These are phyloP conservation scores for Hysterium pulicare DNA, from an alignment of 2,329 filamentous ascomycete species.

Conservation along the genomic window DNA sequence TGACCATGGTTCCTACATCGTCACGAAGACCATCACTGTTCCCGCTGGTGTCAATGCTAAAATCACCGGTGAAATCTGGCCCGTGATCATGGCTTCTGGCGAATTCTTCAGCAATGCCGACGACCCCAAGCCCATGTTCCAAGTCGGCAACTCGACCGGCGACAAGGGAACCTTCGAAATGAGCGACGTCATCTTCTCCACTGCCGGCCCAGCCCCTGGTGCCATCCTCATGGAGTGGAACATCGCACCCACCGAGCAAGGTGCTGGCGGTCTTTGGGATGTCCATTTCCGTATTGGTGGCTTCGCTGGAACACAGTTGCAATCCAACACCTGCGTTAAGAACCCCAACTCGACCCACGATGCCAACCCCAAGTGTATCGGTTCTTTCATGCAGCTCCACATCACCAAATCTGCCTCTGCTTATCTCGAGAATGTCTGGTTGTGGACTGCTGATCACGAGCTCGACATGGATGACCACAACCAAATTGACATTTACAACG, in stretches of 20 bases:
- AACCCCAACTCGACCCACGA: conserved; percentile 61
- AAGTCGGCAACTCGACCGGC: conserved; percentile 69
- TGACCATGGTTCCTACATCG: conserved; percentile 61
- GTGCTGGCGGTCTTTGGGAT: conserved; percentile 83
- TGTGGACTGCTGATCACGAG: conserved; percentile 88
- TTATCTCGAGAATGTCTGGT: conserved; percentile 87
- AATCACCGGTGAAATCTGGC: conserved; percentile 90
- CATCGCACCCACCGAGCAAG: conserved; percentile 63
- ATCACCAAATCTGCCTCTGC: conserved; percentile 56
- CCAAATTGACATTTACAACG: conserved; percentile 83
- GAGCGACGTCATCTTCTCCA: conserved; percentile 81
- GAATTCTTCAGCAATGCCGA: conserved; percentile 67
- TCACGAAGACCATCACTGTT: conserved; percentile 58
- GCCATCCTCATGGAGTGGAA: conserved; percentile 94
- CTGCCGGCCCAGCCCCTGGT: conserved; percentile 76
- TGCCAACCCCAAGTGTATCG: conserved; percentile 66
- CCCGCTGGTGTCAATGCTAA: conserved; percentile 66
- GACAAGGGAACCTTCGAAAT: conserved; percentile 82
- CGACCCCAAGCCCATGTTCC: conserved; percentile 80
- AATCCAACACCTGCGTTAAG: conserved; percentile 76
- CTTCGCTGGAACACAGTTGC: conserved; percentile 75
- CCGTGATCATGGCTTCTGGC: conserved; percentile 81
- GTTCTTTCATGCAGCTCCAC: conserved; percentile 64
- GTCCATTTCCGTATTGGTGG: conserved; percentile 94
- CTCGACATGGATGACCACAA: conserved; percentile 69